A percentile compares a stretch with the other conserved stretches of the same genome.
Evolutionary conservation across 2,329 filamentous ascomycete species (phyloP).

Genomic region (Rachicladosporium sp.): DNA sequence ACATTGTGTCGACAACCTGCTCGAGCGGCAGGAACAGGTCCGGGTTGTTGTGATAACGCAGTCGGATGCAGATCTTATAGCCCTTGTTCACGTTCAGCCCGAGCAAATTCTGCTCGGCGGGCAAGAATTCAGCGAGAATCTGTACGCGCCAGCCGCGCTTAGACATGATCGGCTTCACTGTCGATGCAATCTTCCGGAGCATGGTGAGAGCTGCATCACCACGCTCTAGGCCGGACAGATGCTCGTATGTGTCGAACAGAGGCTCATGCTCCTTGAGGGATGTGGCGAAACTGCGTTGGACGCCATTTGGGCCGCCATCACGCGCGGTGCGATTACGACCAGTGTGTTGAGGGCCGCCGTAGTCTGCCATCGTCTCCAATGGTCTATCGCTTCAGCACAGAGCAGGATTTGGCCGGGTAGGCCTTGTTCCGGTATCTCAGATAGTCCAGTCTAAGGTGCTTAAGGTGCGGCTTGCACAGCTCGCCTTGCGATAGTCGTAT

Average conservation of each 20-base stretch:
- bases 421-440: too few species aligned
- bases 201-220: constrained; percentile 38
- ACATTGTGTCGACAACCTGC: constrained; percentile 74
- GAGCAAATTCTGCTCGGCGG: constrained; percentile 58
- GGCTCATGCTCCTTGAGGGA: constrained; percentile 34
- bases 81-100: constrained; percentile 70
- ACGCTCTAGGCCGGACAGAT: constrained; percentile 33
- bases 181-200: constrained; percentile 68
- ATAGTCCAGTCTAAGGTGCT: too few species aligned
- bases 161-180: constrained; percentile 92
- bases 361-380: too few species aligned
- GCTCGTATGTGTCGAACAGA: constrained; percentile 38
- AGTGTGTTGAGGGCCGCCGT: constrained; percentile 9
- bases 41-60: constrained; percentile 64
- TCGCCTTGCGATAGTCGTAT: too few species aligned
- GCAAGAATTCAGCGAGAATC: constrained; percentile 75
- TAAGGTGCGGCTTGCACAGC: too few species aligned
- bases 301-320: constrained; percentile 20
- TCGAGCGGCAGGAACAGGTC: constrained; percentile 71
- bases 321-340: constrained; percentile 14
- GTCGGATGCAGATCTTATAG: constrained; percentile 66
- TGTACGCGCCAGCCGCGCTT: constrained; percentile 69
- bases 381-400: too few species aligned
- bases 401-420: too few species aligned
- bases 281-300: constrained; percentile 22